Conservation (phyloP, 2,329 filamentous ascomycete species). For the Cercospora beticola region DNA sequence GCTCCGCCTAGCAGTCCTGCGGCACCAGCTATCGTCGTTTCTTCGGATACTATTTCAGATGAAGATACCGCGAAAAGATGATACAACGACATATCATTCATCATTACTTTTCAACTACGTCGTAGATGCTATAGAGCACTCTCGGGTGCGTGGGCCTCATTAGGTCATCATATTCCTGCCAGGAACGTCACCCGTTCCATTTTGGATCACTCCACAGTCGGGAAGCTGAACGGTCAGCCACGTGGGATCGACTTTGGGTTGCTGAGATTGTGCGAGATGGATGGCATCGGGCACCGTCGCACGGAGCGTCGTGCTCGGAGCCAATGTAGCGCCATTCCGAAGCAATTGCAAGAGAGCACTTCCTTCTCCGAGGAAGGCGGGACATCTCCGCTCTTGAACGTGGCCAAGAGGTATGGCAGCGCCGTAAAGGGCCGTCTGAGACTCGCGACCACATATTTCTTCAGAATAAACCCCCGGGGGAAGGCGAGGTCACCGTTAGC, state of each 20-base stretch:
- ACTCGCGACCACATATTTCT: neutral
- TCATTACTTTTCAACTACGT: neutral
- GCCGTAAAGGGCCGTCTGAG: neutral
- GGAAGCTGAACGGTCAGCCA: neutral
- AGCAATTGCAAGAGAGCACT: neutral
- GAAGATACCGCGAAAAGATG: neutral
- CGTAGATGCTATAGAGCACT: neutral
- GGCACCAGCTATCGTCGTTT: constrained; percentile 14
- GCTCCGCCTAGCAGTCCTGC: neutral
- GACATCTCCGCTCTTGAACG: neutral
- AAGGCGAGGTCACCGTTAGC: neutral
- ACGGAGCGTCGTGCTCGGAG: neutral
- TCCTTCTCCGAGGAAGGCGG: neutral
- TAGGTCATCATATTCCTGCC: neutral
- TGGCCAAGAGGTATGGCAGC: neutral
- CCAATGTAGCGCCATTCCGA: neutral
- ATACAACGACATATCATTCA: neutral
- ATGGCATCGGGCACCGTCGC: neutral
- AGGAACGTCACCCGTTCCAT: neutral
- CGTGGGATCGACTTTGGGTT: neutral
- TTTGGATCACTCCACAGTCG: neutral
- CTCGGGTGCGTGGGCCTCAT: neutral
- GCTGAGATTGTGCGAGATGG: neutral
- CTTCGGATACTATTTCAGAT: neutral
- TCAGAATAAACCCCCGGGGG: no score